A percentile compares a stretch with the other conserved stretches of the same genome.
Evolutionary conservation across 805 yeast species (phyloP).

Genomic region (Maudiozyma saulgeensis): DNA sequence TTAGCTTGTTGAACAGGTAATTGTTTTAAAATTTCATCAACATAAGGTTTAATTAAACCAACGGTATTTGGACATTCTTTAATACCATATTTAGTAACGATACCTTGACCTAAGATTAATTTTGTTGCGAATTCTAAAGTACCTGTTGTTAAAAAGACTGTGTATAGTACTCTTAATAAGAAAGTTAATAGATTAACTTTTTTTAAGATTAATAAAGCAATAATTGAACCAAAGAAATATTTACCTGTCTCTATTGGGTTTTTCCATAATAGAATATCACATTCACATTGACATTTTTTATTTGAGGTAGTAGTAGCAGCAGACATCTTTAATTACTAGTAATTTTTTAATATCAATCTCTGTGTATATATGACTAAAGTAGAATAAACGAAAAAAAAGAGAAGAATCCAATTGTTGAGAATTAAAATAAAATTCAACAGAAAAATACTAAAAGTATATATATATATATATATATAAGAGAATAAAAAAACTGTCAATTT

Average conservation of each 20-base stretch:
- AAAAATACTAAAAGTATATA: too few species aligned
- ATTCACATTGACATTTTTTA: slow-evolving; percentile 5
- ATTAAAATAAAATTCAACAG: too few species aligned
- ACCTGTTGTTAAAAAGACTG: slow-evolving; percentile 55
- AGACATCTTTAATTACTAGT: not conserved
- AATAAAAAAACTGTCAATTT: too few species aligned
- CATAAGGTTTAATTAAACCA: slow-evolving; percentile 24
- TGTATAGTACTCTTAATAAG: slow-evolving; percentile 49
- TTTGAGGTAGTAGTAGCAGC: not conserved
- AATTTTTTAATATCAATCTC: too few species aligned
- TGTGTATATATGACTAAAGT: too few species aligned
- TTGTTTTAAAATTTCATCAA: slow-evolving; percentile 26
- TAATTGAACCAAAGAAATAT: slow-evolving; percentile 56
- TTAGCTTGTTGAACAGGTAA: slow-evolving; percentile 44
- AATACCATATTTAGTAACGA: slow-evolving; percentile 69
- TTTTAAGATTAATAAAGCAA: slow-evolving; percentile 47
- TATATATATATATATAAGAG: too few species aligned
- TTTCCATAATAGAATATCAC: slow-evolving; percentile 27
- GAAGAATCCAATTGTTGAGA: too few species aligned
- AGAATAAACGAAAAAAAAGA: too few species aligned
- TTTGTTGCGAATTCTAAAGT: slow-evolving; percentile 71
- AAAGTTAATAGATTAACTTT: slow-evolving; percentile 53
- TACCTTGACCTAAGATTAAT: slow-evolving; percentile 62
- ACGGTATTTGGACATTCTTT: slow-evolving; percentile 28
- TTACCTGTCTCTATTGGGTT: slow-evolving; percentile 62